A percentile compares a stretch with the other conserved stretches of the same genome.
phyloP scores from a whole-genome alignment of 108 stramenopile species.

The Mayamaea pseudoterrestris region DNA sequence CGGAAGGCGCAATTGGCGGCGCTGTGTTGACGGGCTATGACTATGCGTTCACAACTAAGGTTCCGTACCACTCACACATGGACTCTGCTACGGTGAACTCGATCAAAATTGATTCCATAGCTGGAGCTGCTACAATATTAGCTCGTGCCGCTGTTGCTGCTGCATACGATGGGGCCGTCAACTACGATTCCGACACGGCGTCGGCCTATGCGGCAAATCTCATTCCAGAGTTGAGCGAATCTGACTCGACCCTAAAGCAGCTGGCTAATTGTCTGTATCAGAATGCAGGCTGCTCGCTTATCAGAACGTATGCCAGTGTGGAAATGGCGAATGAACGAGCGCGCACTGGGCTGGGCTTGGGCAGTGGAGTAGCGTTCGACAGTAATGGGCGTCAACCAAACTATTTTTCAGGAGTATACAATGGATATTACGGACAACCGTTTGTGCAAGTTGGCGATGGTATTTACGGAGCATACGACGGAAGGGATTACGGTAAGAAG shows the following conservation, averaged over 20 bases:
- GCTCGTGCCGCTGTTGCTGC: conserved; percentile 74
- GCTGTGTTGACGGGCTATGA: conserved; percentile 75
- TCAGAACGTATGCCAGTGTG: conserved; percentile 40
- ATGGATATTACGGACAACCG: conserved; percentile 55
- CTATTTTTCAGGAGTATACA: conserved; percentile 67
- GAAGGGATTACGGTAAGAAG: conserved; percentile 49
- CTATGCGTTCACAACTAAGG: conserved; percentile 45
- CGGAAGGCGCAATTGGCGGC: conserved; percentile 43
- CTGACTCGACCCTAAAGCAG: conserved; percentile 32
- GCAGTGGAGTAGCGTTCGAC: conserved; percentile 31
- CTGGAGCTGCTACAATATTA: conserved; percentile 66
- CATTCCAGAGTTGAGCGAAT: conserved; percentile 37
- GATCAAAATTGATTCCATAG: conserved; percentile 62
- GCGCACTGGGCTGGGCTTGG: conserved; percentile 42
- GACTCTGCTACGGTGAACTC: conserved; percentile 29
- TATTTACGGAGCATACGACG: conserved; percentile 58
- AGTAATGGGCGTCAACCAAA: conserved; percentile 63
- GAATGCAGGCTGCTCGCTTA: conserved; percentile 51
- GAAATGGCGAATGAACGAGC: conserved; percentile 40
- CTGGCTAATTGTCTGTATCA: conserved; percentile 52
- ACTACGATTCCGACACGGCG: conserved; percentile 44
- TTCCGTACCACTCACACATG: conserved; percentile 62
- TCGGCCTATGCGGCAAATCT: conserved; percentile 43
- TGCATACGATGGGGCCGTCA: conserved; percentile 54
- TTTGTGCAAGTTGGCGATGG: conserved; percentile 53